Percentiles rank a stretch among this genome's conserved stretches.
These are phyloP conservation scores for Suaeda aralocaspica DNA, from an alignment of 148 eudicot species.

Conservation along the genomic window DNA sequence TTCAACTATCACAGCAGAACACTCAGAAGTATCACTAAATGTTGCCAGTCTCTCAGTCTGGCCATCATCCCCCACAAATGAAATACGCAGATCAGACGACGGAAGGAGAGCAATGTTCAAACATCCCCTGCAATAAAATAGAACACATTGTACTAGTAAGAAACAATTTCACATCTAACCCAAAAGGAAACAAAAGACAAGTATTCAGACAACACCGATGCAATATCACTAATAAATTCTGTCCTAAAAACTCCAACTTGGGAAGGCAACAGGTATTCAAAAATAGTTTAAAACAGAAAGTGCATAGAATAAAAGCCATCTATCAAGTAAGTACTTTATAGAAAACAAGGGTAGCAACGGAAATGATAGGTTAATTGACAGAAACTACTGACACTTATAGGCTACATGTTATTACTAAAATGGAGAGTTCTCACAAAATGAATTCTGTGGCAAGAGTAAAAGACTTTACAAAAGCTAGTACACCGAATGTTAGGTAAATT, in stretches of 20 bases:
- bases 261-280: too few species aligned
- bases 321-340: not conserved
- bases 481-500: not conserved
- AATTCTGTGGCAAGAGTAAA: not conserved
- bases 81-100: conserved; percentile 71
- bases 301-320: not conserved
- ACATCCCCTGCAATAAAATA: conserved; percentile 61
- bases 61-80: conserved; percentile 80
- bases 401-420: not conserved
- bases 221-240: not conserved
- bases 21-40: conserved; percentile 36
- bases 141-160: conserved; percentile 9
- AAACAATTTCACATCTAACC: not conserved
- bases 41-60: conserved; percentile 61
- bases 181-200: not conserved
- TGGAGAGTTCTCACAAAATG: not conserved
- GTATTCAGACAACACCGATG: not conserved
- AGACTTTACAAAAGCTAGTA: not conserved
- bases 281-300: not conserved
- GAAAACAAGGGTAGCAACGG: too few species aligned
- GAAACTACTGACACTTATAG: too few species aligned
- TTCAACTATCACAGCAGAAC: conserved; percentile 48
- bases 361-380: too few species aligned
- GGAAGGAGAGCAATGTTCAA: conserved; percentile 75
- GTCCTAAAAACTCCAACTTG: too few species aligned